Conservation (phyloP, 768 basidiomycete species). For the Psilocybe tampanensis region DNA sequence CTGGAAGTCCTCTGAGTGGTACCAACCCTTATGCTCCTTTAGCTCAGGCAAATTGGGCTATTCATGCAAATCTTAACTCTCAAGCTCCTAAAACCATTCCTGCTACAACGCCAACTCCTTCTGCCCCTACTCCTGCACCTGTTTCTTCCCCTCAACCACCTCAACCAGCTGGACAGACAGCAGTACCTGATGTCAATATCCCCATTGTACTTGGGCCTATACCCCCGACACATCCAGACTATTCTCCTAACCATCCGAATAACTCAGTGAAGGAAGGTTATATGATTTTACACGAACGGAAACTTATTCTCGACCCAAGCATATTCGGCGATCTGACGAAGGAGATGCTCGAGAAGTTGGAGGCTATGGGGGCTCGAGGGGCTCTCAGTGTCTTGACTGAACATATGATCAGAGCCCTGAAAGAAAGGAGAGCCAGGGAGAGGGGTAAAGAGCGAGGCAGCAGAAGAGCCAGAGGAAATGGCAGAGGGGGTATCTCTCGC, state of each 20-base stretch:
- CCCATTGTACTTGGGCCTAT: slow-evolving; percentile 80
- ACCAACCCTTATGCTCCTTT: slow-evolving; percentile 43
- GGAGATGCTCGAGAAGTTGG: slow-evolving; percentile 74
- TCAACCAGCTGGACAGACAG: slow-evolving; percentile 19
- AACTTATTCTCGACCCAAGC: slow-evolving; percentile 80
- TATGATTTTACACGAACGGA: slow-evolving; percentile 85
- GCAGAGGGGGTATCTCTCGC: slow-evolving; percentile 30
- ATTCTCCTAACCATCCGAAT: slow-evolving; percentile 46
- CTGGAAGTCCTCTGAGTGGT: slow-evolving; percentile 25
- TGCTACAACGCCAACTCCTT: slow-evolving; percentile 28
- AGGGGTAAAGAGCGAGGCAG: slow-evolving; percentile 40
- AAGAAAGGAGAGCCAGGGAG: slow-evolving; percentile 63
- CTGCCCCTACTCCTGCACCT: slow-evolving; percentile 26
- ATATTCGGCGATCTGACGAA: slow-evolving; percentile 80
- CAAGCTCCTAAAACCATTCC: slow-evolving; percentile 18
- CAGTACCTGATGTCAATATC: slow-evolving; percentile 61
- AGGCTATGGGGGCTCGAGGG: slow-evolving; percentile 79
- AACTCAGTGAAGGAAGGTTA: slow-evolving; percentile 56
- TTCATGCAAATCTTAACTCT: slow-evolving; percentile 26
- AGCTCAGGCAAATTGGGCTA: slow-evolving; percentile 36
- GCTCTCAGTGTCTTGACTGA: slow-evolving; percentile 81
- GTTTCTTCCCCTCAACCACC: slow-evolving; percentile 28
- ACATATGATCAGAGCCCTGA: slow-evolving; percentile 84
- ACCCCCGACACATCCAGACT: slow-evolving; percentile 62
- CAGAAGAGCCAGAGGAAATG: slow-evolving; percentile 35